Evolutionary conservation across 2,329 filamentous ascomycete genomes (phyloP), one percentile per base, ranked within the genome.

Genomic region (Coniosporium tulheliwenetii): DNA sequence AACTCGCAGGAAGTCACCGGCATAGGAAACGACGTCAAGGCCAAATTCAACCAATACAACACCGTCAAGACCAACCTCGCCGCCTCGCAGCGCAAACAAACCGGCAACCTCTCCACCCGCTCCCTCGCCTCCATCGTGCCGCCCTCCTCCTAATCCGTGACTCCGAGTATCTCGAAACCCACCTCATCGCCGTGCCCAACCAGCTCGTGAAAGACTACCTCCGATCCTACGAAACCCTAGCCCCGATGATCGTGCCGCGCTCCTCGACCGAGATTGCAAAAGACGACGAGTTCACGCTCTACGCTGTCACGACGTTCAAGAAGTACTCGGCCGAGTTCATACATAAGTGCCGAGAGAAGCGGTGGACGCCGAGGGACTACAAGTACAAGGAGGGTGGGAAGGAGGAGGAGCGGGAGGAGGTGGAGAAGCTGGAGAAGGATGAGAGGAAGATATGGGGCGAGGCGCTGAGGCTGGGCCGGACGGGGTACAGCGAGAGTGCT

Each of bases 151-250:
- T 94, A 36, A 75, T 95, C 47, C 82, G 81, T 60, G 79, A 94
- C 57, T 95, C 87, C 14, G 91, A 98, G 64, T 96, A 94, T 63
- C 79, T 98, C 51, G 86, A 95, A 65, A 95, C 91, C 29, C 87
- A 95, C 58, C 77, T 98, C 29, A 72, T 98, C 49, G 91, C 85
- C 14, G 84, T 98, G 8, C 91, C 91, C 2, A 76, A 73, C 38
- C 78, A 77, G 49, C 69, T 75, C 42, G 79, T 81, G 52, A 94
- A 93, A 59, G 89, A 96, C 33, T 98, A 94, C 55, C 66, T 93
- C 48, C 81, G 81, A 57, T 77, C 71, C 47, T 98, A 98, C 64
- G 91, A 98, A 63, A 87, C 84, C 1, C 61, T 96, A 42, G 68
- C 81, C 1, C 80, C 82, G 10, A 93, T 94, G 85, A 85, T 96